Evolutionary conservation across 139 green algal genomes (phyloP).

Genomic region (Chlamydomonas incerta): DNA sequence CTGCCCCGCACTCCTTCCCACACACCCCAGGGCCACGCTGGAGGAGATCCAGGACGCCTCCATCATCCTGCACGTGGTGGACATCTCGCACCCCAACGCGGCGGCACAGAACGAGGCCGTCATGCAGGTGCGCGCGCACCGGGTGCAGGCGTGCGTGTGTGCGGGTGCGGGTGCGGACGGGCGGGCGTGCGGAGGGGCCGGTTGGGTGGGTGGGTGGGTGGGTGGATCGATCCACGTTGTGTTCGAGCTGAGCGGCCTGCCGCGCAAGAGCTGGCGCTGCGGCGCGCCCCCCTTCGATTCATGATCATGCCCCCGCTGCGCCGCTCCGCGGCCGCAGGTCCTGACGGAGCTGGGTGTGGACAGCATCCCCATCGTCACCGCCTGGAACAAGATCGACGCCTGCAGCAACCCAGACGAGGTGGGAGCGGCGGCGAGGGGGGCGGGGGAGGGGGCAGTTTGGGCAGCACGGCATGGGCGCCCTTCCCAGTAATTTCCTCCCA

Average conservation of each 20-base stretch:
- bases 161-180: too few relatives aligned
- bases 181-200: too few relatives aligned
- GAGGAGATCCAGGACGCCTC: slow-evolving; percentile 92
- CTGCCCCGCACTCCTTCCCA: background rate
- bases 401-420: slow-evolving; percentile 72
- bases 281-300: too few relatives aligned
- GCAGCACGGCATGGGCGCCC: too few relatives aligned
- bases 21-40: slow-evolving; percentile 82
- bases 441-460: background rate
- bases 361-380: slow-evolving; percentile 80
- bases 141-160: too few relatives aligned
- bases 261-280: too few relatives aligned
- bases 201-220: too few relatives aligned
- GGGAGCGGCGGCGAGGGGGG: background rate
- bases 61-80: slow-evolving; percentile 94
- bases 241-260: too few relatives aligned
- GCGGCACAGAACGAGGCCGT: slow-evolving; percentile 84
- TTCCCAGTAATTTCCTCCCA: too few relatives aligned
- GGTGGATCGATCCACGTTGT: too few relatives aligned
- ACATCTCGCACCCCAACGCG: slow-evolving; percentile 84
- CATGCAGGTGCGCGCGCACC: slow-evolving; percentile 37
- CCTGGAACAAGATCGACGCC: slow-evolving; percentile 97
- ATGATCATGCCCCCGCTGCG: too few relatives aligned
- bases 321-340: too few relatives aligned
- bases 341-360: slow-evolving; percentile 79